phyloP scores from a whole-genome alignment of 2,329 filamentous ascomycete genomes.

The Alternaria arborescens region DNA sequence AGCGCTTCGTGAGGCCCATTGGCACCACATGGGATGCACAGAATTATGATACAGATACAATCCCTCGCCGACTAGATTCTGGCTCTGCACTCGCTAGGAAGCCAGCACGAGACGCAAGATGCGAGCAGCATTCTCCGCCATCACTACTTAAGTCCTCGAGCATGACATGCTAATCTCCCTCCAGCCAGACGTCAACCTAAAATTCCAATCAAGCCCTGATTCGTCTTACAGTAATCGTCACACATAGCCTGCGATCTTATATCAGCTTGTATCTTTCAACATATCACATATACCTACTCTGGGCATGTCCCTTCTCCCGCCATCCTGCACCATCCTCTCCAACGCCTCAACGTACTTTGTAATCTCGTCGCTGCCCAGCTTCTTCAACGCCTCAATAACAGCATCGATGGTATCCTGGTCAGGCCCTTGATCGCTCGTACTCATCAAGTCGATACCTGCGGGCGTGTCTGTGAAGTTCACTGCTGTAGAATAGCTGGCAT shows the following conservation, averaged over 20 bases:
- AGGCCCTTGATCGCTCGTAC: constrained; percentile 14
- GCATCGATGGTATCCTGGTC: constrained; percentile 19
- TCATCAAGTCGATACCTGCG: constrained; percentile 28
- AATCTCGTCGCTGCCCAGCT: constrained; percentile 16
- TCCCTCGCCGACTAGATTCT: not conserved
- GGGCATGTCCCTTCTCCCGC: constrained; percentile 10
- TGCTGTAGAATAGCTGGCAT: not conserved
- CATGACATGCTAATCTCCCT: not conserved
- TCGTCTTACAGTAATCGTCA: constrained; percentile 28
- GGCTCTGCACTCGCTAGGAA: not conserved
- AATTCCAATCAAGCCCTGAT: constrained; percentile 16
- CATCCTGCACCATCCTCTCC: constrained; percentile 20
- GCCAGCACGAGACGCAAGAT: not conserved
- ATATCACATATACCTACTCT: not conserved
- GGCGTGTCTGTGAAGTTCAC: constrained; percentile 18
- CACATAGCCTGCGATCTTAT: constrained; percentile 7
- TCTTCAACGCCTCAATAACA: constrained; percentile 9
- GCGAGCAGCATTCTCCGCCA: not conserved
- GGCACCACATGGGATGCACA: accelerated
- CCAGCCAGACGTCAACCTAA: accelerated
- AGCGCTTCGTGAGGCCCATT: not conserved
- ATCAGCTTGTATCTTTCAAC: not conserved
- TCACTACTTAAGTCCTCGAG: not conserved
- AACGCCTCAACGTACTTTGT: constrained; percentile 8
- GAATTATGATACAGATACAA: not conserved